phyloP scores from a whole-genome alignment of 257 asterid species.

The Ilex aquifolium region DNA sequence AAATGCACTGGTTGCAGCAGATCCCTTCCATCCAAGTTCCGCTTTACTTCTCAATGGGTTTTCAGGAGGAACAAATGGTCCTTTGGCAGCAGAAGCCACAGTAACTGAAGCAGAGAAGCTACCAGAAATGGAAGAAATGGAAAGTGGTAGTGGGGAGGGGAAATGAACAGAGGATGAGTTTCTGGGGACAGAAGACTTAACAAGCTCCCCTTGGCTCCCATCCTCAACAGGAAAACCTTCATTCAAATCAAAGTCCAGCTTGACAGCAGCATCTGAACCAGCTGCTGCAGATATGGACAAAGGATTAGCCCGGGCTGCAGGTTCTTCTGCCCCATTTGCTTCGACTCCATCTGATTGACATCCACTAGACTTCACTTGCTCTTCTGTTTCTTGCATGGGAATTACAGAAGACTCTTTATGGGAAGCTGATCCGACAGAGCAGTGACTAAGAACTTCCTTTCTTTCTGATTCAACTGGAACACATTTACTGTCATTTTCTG shows the following conservation, averaged over 20 bases:
- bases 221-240: slow-evolving; percentile 42
- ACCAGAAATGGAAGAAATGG: slow-evolving; percentile 24
- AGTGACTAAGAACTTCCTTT: slow-evolving; percentile 1
- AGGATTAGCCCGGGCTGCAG: slow-evolving; percentile 3
- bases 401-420: slow-evolving; percentile 7
- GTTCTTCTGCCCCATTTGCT: slow-evolving; percentile 13
- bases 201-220: slow-evolving; percentile 27
- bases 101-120: slow-evolving; percentile 32
- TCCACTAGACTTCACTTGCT: slow-evolving; percentile 18
- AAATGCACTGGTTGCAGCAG: slow-evolving; percentile 59
- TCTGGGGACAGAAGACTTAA: slow-evolving; percentile 11
- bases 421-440: slow-evolving; percentile 5
- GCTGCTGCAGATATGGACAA: slow-evolving; percentile 17
- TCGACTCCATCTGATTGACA: slow-evolving; percentile 12
- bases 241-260: slow-evolving; percentile 41
- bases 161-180: slow-evolving; percentile 23
- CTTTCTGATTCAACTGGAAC: slow-evolving; percentile 1
- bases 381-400: slow-evolving; percentile 15
- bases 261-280: slow-evolving; percentile 14
- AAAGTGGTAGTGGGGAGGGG: slow-evolving; percentile 28
- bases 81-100: slow-evolving; percentile 41
- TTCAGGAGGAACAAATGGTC: slow-evolving; percentile 43
- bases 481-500: slow-evolving; percentile 4
- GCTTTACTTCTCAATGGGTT: slow-evolving; percentile 39
- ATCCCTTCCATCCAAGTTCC: slow-evolving; percentile 51